Base-by-base conservation (phyloP, 1,284 basidiomycete species). In the Veloboletus limbatus region DNA sequence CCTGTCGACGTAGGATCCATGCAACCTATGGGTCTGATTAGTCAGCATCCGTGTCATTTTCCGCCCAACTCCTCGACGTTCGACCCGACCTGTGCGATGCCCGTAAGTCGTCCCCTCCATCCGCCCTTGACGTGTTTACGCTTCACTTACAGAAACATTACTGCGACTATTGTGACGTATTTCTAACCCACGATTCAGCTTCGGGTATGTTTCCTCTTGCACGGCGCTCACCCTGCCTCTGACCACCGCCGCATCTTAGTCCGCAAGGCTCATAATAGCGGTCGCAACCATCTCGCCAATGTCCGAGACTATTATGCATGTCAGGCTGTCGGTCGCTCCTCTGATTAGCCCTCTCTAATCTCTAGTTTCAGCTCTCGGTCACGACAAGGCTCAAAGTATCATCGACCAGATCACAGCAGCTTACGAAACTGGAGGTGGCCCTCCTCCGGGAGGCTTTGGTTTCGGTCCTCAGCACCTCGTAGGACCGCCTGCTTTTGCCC, bases 251-350 rank as follows among this genome's bases (percentile, higher is more conserved):
- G 32, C 43, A 45, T 39, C 46, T 30, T 66, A 92, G 96, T 98
- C 27, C 89, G 96, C 55, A 97, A 97, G 71, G 96, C 96, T 38
- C 96, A 99, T 70, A 98, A 98, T 71, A 92, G 86, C 54, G 96
- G 96, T 51, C 79, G 95, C 49, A 99, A 99, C 70, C 96, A 99
- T 66, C 78, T 98, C 33, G 78, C 92, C 41, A 99, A 99, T 65
- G 96, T 99, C 51, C 77, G 93, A 54, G 96, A 99, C 61, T 99
- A 98, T 69, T 99, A 98, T 71, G 90, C 92, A 24, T 92, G 90
- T 93, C 56, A 52, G 87, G 65, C 32, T 13, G 8, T 31, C 14
- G 6, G 4, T 35, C 25, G 20, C n/a, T 36, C 20, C 45, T 13
- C 11, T 20, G 22, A 22, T 22, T 13, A 43, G 31, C 37, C 28